Percentiles rank a stretch among this genome's conserved stretches.
Conservation (phyloP, 1,139 yeast genomes). For the Meyerozyma guilliermondii region DNA sequence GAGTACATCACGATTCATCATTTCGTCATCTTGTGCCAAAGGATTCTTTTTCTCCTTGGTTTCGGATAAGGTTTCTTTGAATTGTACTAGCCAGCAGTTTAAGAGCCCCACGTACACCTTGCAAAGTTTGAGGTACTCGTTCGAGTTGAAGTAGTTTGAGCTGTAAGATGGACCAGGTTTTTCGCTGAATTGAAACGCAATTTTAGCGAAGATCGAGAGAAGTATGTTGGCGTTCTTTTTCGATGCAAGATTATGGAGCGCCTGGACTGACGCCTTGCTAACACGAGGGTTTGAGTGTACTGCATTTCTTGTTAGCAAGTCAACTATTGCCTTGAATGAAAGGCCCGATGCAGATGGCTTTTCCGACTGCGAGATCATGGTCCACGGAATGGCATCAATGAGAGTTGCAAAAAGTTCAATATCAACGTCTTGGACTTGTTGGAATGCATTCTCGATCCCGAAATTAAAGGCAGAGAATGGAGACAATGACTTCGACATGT, state of each 20-base stretch:
- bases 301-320: constrained; percentile 69
- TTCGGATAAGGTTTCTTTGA: constrained; percentile 25
- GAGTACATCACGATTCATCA: constrained; percentile 37
- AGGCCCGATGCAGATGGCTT: constrained; percentile 35
- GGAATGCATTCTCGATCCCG: constrained; percentile 39
- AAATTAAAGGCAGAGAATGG: constrained; percentile 49
- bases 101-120: constrained; percentile 73
- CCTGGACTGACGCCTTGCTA: constrained; percentile 55
- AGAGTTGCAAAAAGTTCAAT: constrained; percentile 66
- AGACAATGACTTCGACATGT: constrained; percentile 17
- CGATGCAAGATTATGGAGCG: constrained; percentile 63
- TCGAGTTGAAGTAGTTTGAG: constrained; percentile 49
- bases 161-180: constrained; percentile 47
- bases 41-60: constrained; percentile 20
- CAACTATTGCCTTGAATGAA: constrained; percentile 60
- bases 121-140: constrained; percentile 55
- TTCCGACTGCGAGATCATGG: constrained; percentile 40
- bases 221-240: constrained; percentile 68
- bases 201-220: constrained; percentile 70
- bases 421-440: constrained; percentile 31
- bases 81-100: constrained; percentile 73
- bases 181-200: constrained; percentile 77
- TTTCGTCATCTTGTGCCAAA: constrained; percentile 33
- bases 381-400: constrained; percentile 67
- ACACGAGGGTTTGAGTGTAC: constrained; percentile 62